Percentiles rank a stretch among this genome's conserved stretches.
These are phyloP conservation scores for Cajanus cajan DNA, from an alignment of 306 rosid species.

Conservation along the genomic window DNA sequence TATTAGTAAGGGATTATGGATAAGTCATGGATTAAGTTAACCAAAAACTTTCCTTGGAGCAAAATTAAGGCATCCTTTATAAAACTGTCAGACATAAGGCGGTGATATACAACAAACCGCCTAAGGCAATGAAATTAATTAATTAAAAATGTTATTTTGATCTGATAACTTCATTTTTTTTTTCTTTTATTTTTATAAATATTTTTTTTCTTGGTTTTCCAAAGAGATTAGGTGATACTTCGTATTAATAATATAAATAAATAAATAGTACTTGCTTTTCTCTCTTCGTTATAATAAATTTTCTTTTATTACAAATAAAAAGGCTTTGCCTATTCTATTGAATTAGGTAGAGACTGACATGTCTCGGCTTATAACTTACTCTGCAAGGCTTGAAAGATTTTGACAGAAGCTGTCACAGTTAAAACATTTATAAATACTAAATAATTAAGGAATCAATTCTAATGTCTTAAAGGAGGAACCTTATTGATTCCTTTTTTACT, in stretches of 20 bases:
- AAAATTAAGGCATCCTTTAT: not conserved
- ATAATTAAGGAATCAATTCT: not conserved
- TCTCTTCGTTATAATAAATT: not conserved
- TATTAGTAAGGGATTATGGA: not conserved
- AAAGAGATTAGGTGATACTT: no score
- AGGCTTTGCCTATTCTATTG: not conserved
- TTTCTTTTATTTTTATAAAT: no score
- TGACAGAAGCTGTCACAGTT: not conserved
- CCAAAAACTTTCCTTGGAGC: not conserved
- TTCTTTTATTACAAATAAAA: not conserved
- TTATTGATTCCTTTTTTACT: not conserved
- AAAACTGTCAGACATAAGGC: no score
- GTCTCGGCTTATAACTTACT: not conserved
- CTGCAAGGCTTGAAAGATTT: not conserved
- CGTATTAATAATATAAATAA: no score
- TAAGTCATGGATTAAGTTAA: not conserved
- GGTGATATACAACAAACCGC: no score
- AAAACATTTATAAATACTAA: not conserved
- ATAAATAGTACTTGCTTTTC: not conserved
- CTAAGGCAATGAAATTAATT: no score
- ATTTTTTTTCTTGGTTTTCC: no score
- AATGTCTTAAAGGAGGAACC: not conserved
- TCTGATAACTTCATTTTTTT: no score
- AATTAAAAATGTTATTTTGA: no score
- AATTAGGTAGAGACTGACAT: not conserved